A percentile compares a stretch with the other conserved stretches of the same genome.
These are phyloP conservation scores for Penicillium steckii DNA, from an alignment of 495 filamentous ascomycete species.

Conservation along the genomic window DNA sequence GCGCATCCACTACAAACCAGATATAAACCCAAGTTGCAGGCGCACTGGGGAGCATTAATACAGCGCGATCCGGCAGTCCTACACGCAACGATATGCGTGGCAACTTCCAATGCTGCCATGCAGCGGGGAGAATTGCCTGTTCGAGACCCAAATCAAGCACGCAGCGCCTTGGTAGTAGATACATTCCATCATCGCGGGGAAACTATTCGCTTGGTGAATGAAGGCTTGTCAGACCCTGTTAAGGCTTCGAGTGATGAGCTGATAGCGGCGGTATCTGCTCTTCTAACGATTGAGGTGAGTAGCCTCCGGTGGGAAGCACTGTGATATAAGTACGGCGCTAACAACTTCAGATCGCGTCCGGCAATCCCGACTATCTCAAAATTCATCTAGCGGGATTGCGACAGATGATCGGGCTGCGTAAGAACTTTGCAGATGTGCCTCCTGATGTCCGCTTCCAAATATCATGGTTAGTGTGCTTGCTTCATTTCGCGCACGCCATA, in stretches of 20 bases:
- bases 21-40: conserved; percentile 37
- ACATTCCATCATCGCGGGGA: conserved; percentile 47
- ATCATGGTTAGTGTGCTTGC: conserved; percentile 41
- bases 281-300: conserved; percentile 48
- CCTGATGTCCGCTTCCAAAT: conserved; percentile 45
- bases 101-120: conserved; percentile 42
- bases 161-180: conserved; percentile 40
- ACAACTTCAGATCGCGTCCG: conserved; percentile 40
- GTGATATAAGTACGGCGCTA: conserved; percentile 2
- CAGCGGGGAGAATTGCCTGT: conserved; percentile 37
- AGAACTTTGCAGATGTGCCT: conserved; percentile 42
- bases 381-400: conserved; percentile 48
- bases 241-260: conserved; percentile 46
- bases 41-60: conserved; percentile 42
- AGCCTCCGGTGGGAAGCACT: not conserved
- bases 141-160: conserved; percentile 34
- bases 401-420: conserved; percentile 46
- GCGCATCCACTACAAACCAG: conserved; percentile 42
- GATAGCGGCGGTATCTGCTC: conserved; percentile 44
- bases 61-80: conserved; percentile 41
- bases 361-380: conserved; percentile 45
- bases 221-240: conserved; percentile 41
- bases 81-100: conserved; percentile 45
- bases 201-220: conserved; percentile 46
- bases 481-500: not conserved